Evolutionary conservation across 2,329 filamentous ascomycete genomes (phyloP).

Genomic region (Stagonosporopsis vannaccii): DNA sequence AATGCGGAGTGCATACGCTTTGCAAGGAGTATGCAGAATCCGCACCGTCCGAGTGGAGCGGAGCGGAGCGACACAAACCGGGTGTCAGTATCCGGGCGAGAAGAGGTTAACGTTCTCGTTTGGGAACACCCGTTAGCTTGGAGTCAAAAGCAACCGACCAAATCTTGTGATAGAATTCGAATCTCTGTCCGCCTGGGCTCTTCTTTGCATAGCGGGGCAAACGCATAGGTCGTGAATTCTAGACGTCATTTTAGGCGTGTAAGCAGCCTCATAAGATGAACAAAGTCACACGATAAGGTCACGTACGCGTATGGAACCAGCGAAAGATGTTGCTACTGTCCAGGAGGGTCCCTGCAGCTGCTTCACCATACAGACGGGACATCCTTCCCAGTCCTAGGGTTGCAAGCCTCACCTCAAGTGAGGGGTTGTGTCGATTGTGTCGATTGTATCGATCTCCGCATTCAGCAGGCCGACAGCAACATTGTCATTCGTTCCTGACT

Average conservation of each 20-base stretch:
- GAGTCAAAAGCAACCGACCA: background rate
- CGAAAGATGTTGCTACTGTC: background rate
- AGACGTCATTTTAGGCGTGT: background rate
- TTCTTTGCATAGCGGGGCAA: background rate
- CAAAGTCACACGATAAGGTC: conserved; percentile 1
- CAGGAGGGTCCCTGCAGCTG: conserved; percentile 1
- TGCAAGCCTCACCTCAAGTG: conserved; percentile 6
- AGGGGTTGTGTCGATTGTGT: conserved; percentile 10
- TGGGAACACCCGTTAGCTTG: background rate
- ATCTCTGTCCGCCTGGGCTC: background rate
- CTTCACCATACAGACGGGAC: background rate
- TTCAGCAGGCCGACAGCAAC: conserved; percentile 4
- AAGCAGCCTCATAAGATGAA: background rate
- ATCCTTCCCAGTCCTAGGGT: background rate
- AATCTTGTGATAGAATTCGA: background rate
- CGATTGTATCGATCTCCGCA: conserved; percentile 6
- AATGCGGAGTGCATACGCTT: background rate
- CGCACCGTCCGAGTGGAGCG: background rate
- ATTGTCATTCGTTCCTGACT: background rate
- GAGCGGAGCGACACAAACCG: background rate
- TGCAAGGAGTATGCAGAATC: background rate
- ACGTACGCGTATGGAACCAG: background rate
- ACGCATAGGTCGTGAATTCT: background rate
- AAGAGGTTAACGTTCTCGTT: background rate
- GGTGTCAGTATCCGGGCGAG: background rate